Percentiles rank a stretch among this genome's conserved stretches.
These are phyloP conservation scores for Cladosporium oxysporum DNA, from an alignment of 2,329 filamentous ascomycete genomes.

Conservation along the genomic window DNA sequence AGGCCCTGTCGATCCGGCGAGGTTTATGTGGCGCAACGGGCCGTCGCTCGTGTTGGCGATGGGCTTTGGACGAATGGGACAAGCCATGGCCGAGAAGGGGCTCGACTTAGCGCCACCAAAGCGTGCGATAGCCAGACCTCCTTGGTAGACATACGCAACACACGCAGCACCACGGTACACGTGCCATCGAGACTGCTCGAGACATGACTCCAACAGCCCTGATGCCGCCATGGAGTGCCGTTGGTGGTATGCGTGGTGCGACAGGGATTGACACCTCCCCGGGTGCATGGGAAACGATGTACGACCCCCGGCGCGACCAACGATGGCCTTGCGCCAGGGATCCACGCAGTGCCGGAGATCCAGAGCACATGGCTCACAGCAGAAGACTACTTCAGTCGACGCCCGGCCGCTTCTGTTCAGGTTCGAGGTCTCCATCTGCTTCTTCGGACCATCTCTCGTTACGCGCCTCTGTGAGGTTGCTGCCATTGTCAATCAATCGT, in stretches of 20 bases:
- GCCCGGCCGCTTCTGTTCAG: constrained; percentile 1
- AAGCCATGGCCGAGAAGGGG: constrained; percentile 3
- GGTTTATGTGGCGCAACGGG: neutral
- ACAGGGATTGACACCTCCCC: constrained; percentile 10
- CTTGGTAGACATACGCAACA: neutral
- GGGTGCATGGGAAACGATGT: neutral
- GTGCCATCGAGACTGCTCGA: constrained; percentile 15
- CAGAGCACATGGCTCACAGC: constrained; percentile 7
- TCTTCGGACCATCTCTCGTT: constrained; percentile 5
- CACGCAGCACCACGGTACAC: constrained; percentile 17
- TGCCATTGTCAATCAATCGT: constrained; percentile 8
- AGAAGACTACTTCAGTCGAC: constrained; percentile 10
- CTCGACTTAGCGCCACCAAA: constrained; percentile 9
- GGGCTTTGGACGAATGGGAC: neutral
- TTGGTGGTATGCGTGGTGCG: neutral
- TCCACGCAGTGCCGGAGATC: constrained; percentile 9
- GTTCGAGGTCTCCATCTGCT: constrained; percentile 8
- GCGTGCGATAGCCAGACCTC: neutral
- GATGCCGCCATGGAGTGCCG: constrained; percentile 9
- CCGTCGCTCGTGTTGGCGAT: neutral
- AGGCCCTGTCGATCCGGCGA: constrained; percentile 2
- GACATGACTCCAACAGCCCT: neutral
- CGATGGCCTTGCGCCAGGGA: neutral
- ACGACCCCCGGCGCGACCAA: constrained; percentile 1
- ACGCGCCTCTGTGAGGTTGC: constrained; percentile 19